Percentiles rank a stretch among this genome's conserved stretches.
Conservation (phyloP, 2,329 filamentous ascomycete genomes). For the Arachnomyces sp. region DNA sequence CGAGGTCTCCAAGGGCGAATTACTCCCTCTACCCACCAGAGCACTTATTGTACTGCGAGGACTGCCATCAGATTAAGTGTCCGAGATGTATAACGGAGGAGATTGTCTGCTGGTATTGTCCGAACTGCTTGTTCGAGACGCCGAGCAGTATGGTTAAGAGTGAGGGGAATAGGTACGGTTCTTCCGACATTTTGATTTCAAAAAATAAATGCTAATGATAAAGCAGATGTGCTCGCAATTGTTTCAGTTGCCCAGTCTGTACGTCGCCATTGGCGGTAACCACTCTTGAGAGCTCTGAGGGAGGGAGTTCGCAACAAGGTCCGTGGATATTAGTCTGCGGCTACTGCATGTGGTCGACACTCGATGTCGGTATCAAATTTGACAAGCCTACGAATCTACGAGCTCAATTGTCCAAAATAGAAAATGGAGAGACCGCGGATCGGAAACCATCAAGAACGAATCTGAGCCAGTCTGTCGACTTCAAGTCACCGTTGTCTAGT, state of each 20-base stretch:
- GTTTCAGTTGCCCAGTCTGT: slow-evolving; percentile 90
- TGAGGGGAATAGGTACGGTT: slow-evolving; percentile 76
- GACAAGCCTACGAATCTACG: slow-evolving; percentile 82
- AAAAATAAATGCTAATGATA: slow-evolving; percentile 11
- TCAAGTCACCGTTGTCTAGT: slow-evolving; percentile 31
- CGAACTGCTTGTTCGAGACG: slow-evolving; percentile 90
- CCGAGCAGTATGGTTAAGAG: slow-evolving; percentile 85
- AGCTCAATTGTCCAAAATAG: slow-evolving; percentile 65
- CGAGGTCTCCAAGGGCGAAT: slow-evolving; percentile 72
- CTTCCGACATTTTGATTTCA: slow-evolving; percentile 1
- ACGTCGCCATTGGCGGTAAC: slow-evolving; percentile 69
- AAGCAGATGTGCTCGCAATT: slow-evolving; percentile 77
- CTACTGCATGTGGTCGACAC: slow-evolving; percentile 88
- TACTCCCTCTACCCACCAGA: slow-evolving; percentile 91
- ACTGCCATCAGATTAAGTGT: slow-evolving; percentile 93
- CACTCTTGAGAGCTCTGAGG: slow-evolving; percentile 52
- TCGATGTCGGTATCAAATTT: slow-evolving; percentile 83
- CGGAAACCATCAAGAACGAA: slow-evolving; percentile 32
- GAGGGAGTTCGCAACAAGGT: slow-evolving; percentile 36
- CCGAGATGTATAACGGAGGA: slow-evolving; percentile 87
- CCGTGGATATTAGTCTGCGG: slow-evolving; percentile 76
- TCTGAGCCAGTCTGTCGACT: slow-evolving; percentile 13
- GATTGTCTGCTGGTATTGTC: slow-evolving; percentile 90
- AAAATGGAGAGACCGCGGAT: slow-evolving; percentile 36
- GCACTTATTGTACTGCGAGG: slow-evolving; percentile 90